Evolutionary conservation across 2,329 filamentous ascomycete species (phyloP).

Genomic region (Penicillium hordei): DNA sequence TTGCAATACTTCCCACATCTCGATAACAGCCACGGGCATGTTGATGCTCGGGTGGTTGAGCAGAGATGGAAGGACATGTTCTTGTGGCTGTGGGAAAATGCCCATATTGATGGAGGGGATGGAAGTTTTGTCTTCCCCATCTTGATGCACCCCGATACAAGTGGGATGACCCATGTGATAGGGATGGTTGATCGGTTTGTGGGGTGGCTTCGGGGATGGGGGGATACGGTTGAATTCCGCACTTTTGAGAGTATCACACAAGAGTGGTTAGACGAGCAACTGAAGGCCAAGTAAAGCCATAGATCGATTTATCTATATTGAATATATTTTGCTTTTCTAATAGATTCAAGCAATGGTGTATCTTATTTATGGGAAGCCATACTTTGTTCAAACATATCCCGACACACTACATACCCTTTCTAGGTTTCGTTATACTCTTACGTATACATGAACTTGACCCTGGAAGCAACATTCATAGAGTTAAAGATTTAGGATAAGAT

Average conservation of each 20-base stretch:
- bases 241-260: background rate
- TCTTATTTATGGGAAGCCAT: background rate
- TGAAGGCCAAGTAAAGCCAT: background rate
- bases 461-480: background rate
- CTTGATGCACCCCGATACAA: background rate
- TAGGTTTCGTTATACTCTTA: background rate
- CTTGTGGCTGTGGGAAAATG: constrained; percentile 50
- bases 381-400: background rate
- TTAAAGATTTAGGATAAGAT: background rate
- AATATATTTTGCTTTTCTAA: background rate
- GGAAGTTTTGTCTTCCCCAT: background rate
- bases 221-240: background rate
- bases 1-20: background rate
- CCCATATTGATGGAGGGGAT: background rate
- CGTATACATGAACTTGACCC: background rate
- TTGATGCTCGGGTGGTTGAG: constrained; percentile 55
- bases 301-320: background rate
- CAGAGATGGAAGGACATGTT: constrained; percentile 60
- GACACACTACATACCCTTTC: background rate
- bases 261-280: background rate
- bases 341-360: background rate
- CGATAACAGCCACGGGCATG: constrained; percentile 46
- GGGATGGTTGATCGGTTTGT: background rate
- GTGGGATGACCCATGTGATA: background rate
- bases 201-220: background rate